Conservation (phyloP, 2,329 filamentous ascomycete species). For the Xylariales sp. region DNA sequence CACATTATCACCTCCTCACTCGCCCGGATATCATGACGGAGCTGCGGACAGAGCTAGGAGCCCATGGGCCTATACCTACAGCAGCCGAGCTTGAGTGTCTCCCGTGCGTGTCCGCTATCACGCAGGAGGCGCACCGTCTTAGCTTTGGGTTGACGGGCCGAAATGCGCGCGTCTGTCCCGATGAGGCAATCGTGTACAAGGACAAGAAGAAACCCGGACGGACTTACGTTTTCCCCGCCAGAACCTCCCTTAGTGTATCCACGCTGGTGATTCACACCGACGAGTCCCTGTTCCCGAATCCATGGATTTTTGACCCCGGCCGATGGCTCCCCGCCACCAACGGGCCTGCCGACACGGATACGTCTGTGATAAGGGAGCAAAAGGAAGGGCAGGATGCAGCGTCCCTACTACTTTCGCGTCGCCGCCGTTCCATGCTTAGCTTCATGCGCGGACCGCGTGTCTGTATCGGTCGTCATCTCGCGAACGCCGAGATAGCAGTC, state of each 20-base stretch:
- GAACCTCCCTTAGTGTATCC: slow-evolving; percentile 32
- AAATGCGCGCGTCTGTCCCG: slow-evolving; percentile 47
- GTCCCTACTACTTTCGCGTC: slow-evolving; percentile 10
- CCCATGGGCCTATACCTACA: slow-evolving; percentile 24
- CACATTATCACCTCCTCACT: slow-evolving; percentile 42
- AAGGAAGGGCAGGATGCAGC: background rate
- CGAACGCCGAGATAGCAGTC: slow-evolving; percentile 49
- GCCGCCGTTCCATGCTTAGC: slow-evolving; percentile 25
- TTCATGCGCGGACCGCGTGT: slow-evolving; percentile 50
- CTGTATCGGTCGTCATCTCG: slow-evolving; percentile 56
- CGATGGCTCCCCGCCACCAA: slow-evolving; percentile 13
- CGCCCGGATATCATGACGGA: slow-evolving; percentile 39
- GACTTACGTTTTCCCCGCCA: slow-evolving; percentile 42
- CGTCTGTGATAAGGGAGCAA: background rate
- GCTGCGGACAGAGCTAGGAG: slow-evolving; percentile 40
- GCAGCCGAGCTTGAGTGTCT: slow-evolving; percentile 36
- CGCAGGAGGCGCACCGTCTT: slow-evolving; percentile 51
- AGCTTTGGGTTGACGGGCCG: slow-evolving; percentile 54
- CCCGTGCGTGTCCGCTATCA: slow-evolving; percentile 33
- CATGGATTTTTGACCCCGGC: slow-evolving; percentile 25
- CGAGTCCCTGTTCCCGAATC: slow-evolving; percentile 24
- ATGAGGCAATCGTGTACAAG: slow-evolving; percentile 39
- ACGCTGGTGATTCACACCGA: slow-evolving; percentile 31
- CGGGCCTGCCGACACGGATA: background rate
- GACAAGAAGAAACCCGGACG: slow-evolving; percentile 30